Evolutionary conservation across 495 filamentous ascomycete genomes (phyloP).

Genomic region (Podospora pseudopauciseta): DNA sequence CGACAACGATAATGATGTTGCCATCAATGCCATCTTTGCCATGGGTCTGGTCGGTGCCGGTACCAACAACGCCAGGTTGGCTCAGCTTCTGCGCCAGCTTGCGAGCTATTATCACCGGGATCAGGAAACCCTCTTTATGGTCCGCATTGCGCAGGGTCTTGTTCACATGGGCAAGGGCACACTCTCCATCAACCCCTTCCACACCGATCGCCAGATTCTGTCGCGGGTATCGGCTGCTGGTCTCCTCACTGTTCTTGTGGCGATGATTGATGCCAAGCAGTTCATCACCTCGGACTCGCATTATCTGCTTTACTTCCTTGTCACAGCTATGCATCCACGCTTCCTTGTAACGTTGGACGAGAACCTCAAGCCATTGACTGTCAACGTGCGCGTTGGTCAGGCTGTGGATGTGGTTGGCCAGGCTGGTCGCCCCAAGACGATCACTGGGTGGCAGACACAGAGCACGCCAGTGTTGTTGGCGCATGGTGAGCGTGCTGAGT

Average conservation of each 20-base stretch:
- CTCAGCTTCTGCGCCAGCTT: slow-evolving; percentile 88
- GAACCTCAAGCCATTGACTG: slow-evolving; percentile 85
- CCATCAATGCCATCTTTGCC: slow-evolving; percentile 96
- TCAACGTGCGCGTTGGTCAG: slow-evolving; percentile 95
- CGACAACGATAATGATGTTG: slow-evolving; percentile 98
- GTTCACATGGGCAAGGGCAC: slow-evolving; percentile 99
- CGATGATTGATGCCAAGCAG: slow-evolving; percentile 90
- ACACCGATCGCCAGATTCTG: slow-evolving; percentile 93
- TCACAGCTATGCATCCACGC: slow-evolving; percentile 93
- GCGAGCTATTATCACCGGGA: slow-evolving; percentile 98
- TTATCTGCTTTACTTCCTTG: slow-evolving; percentile 95
- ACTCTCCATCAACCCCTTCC: slow-evolving; percentile 91
- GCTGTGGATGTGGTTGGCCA: slow-evolving; percentile 98
- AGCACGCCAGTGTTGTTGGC: slow-evolving; percentile 92
- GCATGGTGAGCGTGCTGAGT: slow-evolving; percentile 89
- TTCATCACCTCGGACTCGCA: slow-evolving; percentile 88
- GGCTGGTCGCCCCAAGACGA: slow-evolving; percentile 95
- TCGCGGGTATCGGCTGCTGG: slow-evolving; percentile 88
- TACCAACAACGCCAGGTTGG: slow-evolving; percentile 95
- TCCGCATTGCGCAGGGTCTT: slow-evolving; percentile 95
- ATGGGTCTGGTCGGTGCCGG: slow-evolving; percentile 97
- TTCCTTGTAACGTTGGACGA: slow-evolving; percentile 96
- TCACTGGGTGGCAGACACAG: slow-evolving; percentile 99
- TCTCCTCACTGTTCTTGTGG: slow-evolving; percentile 81
- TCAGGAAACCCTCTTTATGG: slow-evolving; percentile 95